Conservation (phyloP, 108 stramenopile genomes). For the Mediolabrus comicus region DNA sequence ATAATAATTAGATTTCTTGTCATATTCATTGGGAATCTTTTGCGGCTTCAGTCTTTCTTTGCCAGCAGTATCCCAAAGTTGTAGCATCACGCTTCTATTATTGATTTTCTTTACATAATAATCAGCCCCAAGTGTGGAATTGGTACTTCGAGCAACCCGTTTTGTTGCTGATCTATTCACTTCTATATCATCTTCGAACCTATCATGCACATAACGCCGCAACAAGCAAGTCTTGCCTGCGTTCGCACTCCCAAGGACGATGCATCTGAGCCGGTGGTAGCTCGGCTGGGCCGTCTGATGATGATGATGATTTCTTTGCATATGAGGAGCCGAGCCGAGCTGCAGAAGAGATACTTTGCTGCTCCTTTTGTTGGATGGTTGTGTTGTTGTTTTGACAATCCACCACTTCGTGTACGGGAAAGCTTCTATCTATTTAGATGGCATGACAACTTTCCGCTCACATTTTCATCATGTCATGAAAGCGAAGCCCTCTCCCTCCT, state of each 20-base stretch:
- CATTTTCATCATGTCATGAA: too few species aligned
- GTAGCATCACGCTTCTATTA: constrained; percentile 35
- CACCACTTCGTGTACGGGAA: too few species aligned
- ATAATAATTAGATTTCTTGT: constrained; percentile 9
- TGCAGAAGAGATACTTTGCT: too few species aligned
- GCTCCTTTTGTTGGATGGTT: too few species aligned
- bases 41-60: constrained; percentile 45
- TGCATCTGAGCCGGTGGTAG: constrained; percentile 39
- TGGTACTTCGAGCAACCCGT: constrained; percentile 7
- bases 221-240: constrained; percentile 77
- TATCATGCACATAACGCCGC: constrained; percentile 1
- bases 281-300: background rate
- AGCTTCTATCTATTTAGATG: too few species aligned
- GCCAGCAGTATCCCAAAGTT: constrained; percentile 84
- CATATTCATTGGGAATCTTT: background rate
- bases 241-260: constrained; percentile 55
- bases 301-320: background rate
- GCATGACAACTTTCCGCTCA: too few species aligned
- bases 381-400: too few species aligned
- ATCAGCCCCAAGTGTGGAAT: constrained; percentile 35
- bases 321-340: too few species aligned
- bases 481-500: too few species aligned
- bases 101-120: constrained; percentile 38
- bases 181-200: constrained; percentile 10
- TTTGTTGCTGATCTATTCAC: background rate